These are phyloP conservation scores for Amaranthus tricolor DNA, from an alignment of 179 eudicot species.

Conservation along the genomic window DNA sequence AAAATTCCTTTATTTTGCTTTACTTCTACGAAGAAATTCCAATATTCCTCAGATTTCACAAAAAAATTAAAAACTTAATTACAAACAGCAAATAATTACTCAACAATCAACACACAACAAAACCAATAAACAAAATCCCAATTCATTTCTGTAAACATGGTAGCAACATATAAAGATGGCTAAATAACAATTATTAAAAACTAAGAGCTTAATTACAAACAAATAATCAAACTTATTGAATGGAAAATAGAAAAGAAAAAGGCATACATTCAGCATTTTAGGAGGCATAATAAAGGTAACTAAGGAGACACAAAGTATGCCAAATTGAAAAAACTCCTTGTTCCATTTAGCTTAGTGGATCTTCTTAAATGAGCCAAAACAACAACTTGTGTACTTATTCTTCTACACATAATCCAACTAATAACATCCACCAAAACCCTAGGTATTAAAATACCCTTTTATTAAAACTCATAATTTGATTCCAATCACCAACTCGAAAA, in stretches of 20 bases:
- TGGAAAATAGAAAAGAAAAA: not conserved
- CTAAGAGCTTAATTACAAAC: not conserved
- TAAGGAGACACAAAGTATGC: not conserved
- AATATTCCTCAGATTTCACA: no score
- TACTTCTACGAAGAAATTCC: no score
- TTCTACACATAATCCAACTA: slow-evolving; percentile 7
- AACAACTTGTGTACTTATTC: no score
- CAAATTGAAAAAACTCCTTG: slow-evolving; percentile 4
- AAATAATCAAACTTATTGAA: not conserved
- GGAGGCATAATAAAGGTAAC: not conserved
- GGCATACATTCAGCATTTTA: slow-evolving; percentile 13
- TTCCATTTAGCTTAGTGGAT: slow-evolving; percentile 5
- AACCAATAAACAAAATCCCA: no score
- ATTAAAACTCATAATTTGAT: not conserved
- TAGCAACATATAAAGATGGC: not conserved
- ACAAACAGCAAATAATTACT: no score
- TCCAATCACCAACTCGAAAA: not conserved
- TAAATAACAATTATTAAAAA: not conserved
- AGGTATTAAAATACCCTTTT: not conserved
- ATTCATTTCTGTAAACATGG: no score
- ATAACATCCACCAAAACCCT: not conserved
- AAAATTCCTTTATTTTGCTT: no score
- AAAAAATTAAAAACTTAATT: no score
- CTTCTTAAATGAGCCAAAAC: no score
- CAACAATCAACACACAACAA: no score